A percentile compares a stretch with the other conserved stretches of the same genome.
Evolutionary conservation across 805 yeast genomes (phyloP).

Genomic region (Hanseniaspora lindneri): DNA sequence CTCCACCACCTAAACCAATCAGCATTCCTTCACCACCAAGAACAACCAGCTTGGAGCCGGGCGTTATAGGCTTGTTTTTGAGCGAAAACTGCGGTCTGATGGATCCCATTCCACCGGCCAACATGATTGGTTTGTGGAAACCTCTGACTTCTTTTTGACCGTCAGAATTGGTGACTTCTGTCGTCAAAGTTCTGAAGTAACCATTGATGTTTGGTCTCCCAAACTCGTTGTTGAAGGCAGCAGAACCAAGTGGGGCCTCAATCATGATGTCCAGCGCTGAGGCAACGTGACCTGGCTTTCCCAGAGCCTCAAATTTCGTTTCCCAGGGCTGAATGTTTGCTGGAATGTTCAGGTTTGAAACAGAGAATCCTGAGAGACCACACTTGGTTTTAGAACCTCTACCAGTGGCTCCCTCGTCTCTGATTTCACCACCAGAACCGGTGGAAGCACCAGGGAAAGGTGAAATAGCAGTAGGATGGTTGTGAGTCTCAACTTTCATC

Average conservation of each 20-base stretch:
- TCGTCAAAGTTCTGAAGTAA: conserved; percentile 88
- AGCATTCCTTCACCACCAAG: conserved; percentile 97
- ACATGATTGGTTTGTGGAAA: conserved; percentile 96
- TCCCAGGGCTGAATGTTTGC: conserved; percentile 91
- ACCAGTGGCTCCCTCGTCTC: conserved; percentile 99
- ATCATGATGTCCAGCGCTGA: conserved; percentile 87
- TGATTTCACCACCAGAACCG: conserved; percentile 98
- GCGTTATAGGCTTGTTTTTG: conserved; percentile 76
- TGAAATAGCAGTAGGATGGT: conserved; percentile 98
- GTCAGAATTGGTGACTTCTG: conserved; percentile 51
- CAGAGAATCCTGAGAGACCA: conserved; percentile 87
- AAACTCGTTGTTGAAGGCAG: conserved; percentile 95
- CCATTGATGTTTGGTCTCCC: conserved; percentile 97
- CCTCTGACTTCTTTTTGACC: conserved; percentile 60
- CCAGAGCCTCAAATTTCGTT: conserved; percentile 43
- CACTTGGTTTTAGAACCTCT: conserved; percentile 96
- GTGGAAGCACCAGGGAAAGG: conserved; percentile 99
- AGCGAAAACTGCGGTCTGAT: conserved; percentile 86
- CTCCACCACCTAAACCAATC: conserved; percentile 99
- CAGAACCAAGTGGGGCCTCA: conserved; percentile 95
- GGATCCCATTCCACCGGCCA: conserved; percentile 98
- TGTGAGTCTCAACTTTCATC: conserved; percentile 95
- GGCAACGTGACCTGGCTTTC: conserved; percentile 88
- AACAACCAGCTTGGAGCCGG: conserved; percentile 83
- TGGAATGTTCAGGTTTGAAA: conserved; percentile 82